phyloP scores from a whole-genome alignment of 1,284 basidiomycete species.

The Athelia psychrophila region DNA sequence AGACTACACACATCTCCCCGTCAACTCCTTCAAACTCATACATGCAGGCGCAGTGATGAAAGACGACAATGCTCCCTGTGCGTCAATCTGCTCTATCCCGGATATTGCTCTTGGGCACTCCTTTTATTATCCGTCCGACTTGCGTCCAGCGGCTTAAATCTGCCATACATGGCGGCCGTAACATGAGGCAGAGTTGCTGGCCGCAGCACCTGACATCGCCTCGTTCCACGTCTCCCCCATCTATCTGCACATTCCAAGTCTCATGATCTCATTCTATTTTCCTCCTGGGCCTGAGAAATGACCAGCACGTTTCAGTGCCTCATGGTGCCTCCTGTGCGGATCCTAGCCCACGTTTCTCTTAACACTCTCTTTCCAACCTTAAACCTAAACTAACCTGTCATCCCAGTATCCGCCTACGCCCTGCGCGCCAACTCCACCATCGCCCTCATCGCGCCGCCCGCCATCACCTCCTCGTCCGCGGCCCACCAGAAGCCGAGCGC shows the following conservation, averaged over 20 bases:
- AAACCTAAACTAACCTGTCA: constrained; percentile 6
- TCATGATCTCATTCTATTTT: neutral
- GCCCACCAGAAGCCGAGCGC: constrained; percentile 10
- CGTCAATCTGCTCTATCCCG: constrained; percentile 22
- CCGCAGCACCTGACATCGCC: no score
- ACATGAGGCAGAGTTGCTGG: no score
- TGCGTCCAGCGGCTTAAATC: no score
- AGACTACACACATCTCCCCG: constrained; percentile 61
- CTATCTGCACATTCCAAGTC: neutral
- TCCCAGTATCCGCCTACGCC: constrained; percentile 60
- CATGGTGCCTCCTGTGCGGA: neutral
- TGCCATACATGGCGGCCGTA: no score
- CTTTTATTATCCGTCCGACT: constrained; percentile 7
- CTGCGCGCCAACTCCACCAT: constrained; percentile 61
- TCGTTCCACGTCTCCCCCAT: neutral
- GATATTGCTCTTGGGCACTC: constrained; percentile 6
- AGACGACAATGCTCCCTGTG: constrained; percentile 67
- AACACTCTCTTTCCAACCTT: neutral
- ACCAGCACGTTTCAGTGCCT: neutral
- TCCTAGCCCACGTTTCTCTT: no score
- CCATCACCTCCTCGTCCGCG: constrained; percentile 4
- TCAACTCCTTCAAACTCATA: constrained; percentile 70
- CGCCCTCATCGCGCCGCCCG: constrained; percentile 43
- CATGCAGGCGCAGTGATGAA: constrained; percentile 79
- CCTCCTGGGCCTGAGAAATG: neutral